Conservation (phyloP, 768 basidiomycete species). For the Tephrocybe sp. region DNA sequence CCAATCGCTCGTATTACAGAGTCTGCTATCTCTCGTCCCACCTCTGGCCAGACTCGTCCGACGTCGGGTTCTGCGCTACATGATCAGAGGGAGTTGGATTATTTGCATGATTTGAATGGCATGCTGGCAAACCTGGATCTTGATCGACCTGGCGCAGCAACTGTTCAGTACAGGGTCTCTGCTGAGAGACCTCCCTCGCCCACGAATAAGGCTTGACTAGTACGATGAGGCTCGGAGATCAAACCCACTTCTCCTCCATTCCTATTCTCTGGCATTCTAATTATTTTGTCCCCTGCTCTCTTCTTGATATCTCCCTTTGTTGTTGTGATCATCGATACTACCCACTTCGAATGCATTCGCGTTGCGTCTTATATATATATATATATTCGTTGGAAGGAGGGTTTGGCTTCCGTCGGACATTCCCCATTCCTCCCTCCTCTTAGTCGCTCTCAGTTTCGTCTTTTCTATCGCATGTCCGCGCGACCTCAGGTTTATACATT, state of each 20-base stretch:
- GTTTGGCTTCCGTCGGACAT: constrained; percentile 16
- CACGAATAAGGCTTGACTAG: constrained; percentile 4
- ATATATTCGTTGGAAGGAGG: constrained; percentile 26
- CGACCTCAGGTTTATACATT: constrained; percentile 2
- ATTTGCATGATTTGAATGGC: constrained; percentile 69
- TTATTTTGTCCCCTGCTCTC: constrained; percentile 3
- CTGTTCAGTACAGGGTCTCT: constrained; percentile 11
- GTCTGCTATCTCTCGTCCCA: constrained; percentile 43
- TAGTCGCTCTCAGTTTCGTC: constrained; percentile 17
- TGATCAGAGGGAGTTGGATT: constrained; percentile 42
- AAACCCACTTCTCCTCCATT: constrained; percentile 5
- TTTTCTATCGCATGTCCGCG: background rate
- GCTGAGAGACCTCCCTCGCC: constrained; percentile 19
- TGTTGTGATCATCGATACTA: constrained; percentile 25
- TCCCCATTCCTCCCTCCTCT: constrained; percentile 6
- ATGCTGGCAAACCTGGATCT: constrained; percentile 75
- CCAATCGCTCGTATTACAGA: constrained; percentile 15
- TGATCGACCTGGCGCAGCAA: constrained; percentile 31
- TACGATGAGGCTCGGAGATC: constrained; percentile 1
- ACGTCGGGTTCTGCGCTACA: constrained; percentile 15
- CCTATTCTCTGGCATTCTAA: constrained; percentile 1
- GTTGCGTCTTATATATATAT: constrained; percentile 30
- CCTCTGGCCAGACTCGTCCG: constrained; percentile 41
- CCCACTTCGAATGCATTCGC: constrained; percentile 19
- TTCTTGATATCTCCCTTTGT: constrained; percentile 4